Percentiles rank a stretch among this genome's conserved stretches.
These are phyloP conservation scores for Huntiella abstrusa DNA, from an alignment of 2,329 filamentous ascomycete species.

Conservation along the genomic window DNA sequence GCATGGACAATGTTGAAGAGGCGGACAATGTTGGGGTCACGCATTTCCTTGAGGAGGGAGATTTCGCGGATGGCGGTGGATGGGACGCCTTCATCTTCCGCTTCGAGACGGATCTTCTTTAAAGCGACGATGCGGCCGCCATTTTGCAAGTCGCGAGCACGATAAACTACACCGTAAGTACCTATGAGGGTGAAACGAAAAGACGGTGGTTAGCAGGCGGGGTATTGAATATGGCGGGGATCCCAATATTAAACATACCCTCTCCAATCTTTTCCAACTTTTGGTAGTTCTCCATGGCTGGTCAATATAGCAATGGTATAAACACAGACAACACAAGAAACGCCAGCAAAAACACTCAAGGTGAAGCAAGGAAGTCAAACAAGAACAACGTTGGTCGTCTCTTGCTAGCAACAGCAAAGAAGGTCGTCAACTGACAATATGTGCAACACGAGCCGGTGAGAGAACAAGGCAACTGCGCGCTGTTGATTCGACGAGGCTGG, in stretches of 20 bases:
- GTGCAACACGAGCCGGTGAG: neutral
- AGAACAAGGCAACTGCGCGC: neutral
- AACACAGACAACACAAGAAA: no score
- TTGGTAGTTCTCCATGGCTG: conserved; percentile 71
- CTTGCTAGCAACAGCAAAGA: no score
- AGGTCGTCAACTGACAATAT: neutral
- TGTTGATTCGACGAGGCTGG: neutral
- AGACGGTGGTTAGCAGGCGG: conserved; percentile 2
- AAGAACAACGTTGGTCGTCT: no score
- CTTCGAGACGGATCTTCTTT: conserved; percentile 90
- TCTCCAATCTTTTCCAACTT: conserved; percentile 94
- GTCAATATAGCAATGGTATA: neutral
- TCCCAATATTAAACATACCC: conserved; percentile 32
- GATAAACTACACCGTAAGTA: conserved; percentile 91
- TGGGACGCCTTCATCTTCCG: conserved; percentile 84
- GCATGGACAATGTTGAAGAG: conserved; percentile 86
- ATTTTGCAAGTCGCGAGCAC: conserved; percentile 69
- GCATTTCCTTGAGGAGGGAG: conserved; percentile 85
- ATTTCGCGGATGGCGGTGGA: conserved; percentile 90
- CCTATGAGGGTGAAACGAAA: conserved; percentile 28
- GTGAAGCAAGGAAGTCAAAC: no score
- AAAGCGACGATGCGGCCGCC: conserved; percentile 72
- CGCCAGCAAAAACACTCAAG: no score
- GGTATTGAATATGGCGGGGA: neutral
- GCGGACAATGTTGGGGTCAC: conserved; percentile 73